Base-by-base conservation (phyloP, 2,329 filamentous ascomycete species). In the Colletotrichum simmondsii region DNA sequence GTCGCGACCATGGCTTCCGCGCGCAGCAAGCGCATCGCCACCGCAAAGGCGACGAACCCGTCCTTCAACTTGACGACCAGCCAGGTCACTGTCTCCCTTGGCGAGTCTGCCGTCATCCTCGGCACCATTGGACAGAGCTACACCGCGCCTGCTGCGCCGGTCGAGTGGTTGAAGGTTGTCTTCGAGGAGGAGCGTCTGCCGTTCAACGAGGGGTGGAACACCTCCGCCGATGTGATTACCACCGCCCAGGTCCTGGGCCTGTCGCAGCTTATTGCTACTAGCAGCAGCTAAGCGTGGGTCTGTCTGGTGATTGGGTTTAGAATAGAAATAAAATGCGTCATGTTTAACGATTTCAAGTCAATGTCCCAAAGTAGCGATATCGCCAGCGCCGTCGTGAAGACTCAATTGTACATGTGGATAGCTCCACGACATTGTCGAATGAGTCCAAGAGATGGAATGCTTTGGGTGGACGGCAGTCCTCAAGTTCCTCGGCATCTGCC, bases 1-100 rank as follows among this genome's bases (percentile, higher is more conserved):
- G 75, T 79, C 32, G 73, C 76, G 26, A 75, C 68, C 1, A 79
- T 80, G 24, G 80, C 79, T 22, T n/a, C 60, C 11, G 79, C 79
- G n/a, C 71, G 79, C 6, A 76, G 76, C 57, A 75, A 69, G 30
- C 75, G 80, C 26, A 68, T 79, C 32, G 77, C 75, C 11, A 74
- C 72, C 1, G 78, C 77, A 4, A 71, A 72, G 63, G 68, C 71
- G 14, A 73, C 67, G 19, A 73, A 73, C 57, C 68, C 71, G 4
- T 14, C 30, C 1, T 73, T 73, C 62, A 32, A 19, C 61, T n/a
- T 73, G 22, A 60, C 71, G 5, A 32, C 72, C 22, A 79, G 78
- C 68, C 78, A 78, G 8, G 62, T 57, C 32, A 73, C 67, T n/a
- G 65, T 73, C 26, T 74, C 75, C 16, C 4, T 75, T 26, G 68